These are phyloP conservation scores for Acanthamoeba royreba DNA, from an alignment of 208 protist species.

Conservation along the genomic window DNA sequence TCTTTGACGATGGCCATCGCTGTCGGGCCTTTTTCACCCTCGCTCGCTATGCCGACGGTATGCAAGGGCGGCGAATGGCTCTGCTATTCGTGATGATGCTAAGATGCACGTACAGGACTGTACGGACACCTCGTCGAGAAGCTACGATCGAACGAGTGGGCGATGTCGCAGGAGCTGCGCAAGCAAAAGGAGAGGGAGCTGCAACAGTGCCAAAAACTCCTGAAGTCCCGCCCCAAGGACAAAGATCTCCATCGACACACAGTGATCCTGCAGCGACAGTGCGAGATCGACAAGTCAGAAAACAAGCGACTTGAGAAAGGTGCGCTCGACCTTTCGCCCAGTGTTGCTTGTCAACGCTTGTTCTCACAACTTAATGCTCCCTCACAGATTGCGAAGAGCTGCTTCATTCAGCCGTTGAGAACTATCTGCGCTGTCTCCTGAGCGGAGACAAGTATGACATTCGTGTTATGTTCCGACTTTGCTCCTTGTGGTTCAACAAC, in stretches of 20 bases:
- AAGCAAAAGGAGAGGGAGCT: constrained; percentile 45
- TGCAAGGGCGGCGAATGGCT: background rate
- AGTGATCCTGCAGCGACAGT: background rate
- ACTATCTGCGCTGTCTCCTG: constrained; percentile 46
- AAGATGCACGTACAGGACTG: background rate
- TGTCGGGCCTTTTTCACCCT: constrained; percentile 38
- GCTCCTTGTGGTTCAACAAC: constrained; percentile 65
- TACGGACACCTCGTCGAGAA: constrained; percentile 50
- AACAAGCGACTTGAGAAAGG: background rate
- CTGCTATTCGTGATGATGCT: background rate
- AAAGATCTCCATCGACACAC: constrained; percentile 1
- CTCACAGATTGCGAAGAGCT: constrained; percentile 41
- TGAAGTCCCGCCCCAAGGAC: background rate
- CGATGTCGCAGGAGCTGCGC: constrained; percentile 41
- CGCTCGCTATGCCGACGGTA: constrained; percentile 16
- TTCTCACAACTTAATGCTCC: background rate
- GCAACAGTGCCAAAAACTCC: background rate
- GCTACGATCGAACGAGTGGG: constrained; percentile 52
- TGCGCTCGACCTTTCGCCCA: background rate
- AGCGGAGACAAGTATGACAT: constrained; percentile 57
- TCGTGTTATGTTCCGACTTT: constrained; percentile 55
- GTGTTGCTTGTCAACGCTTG: background rate
- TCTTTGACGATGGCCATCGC: background rate
- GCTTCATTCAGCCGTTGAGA: constrained; percentile 26
- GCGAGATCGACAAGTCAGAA: constrained; percentile 42